Base-by-base conservation (phyloP, 139 green algal genomes). In the Auxenochlorella protothecoides region DNA sequence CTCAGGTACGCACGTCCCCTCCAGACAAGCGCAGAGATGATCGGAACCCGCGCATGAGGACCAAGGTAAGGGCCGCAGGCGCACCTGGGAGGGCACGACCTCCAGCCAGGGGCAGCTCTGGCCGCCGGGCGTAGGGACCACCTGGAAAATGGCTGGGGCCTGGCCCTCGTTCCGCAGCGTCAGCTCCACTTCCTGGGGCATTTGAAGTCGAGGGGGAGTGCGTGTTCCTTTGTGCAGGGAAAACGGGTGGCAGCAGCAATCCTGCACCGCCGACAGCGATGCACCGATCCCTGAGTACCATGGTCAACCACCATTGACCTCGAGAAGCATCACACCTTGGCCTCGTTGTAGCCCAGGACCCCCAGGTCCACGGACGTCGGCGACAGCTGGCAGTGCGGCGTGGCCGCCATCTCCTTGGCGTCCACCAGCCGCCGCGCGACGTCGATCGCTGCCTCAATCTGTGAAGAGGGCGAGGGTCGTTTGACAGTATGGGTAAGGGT, bases 381-480 rank as follows among this genome's bases (percentile, higher is more conserved):
- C 51, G 80, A 71, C 65, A 87, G 63, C 10, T 75, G 67, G 55
- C 83, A 86, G 80, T 70, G 78, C 2, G 86, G 86, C 71, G 81
- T 74, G 16, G 78, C 52, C 7, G 70, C 73, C 74, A 84, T 79
- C 69, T 89, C 80, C 61, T 68, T 65, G 4, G 80, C 69, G 65
- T 93, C 88, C 12, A 85, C 77, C 2, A 56, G 53, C 4, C 84
- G 75, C 10, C 81, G 56, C 0, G 80, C 79, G 11, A 66, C 67
- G 52, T 87, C 75, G 55, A 89, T 59, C 54, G 83, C 67, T 3
- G 69, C 68, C 16, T 89, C 75, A 54, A 93, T 73, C 9, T 72
- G 67, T 67, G 63, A 53, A n/a, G 7, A 67, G 7, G 59, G 59
- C 12, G 2, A 13, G 59, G 59, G 59, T 64, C 2, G 13, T 64